Base-by-base conservation (phyloP, 176 grass and related monocot genomes). In the Chloris gayana region DNA sequence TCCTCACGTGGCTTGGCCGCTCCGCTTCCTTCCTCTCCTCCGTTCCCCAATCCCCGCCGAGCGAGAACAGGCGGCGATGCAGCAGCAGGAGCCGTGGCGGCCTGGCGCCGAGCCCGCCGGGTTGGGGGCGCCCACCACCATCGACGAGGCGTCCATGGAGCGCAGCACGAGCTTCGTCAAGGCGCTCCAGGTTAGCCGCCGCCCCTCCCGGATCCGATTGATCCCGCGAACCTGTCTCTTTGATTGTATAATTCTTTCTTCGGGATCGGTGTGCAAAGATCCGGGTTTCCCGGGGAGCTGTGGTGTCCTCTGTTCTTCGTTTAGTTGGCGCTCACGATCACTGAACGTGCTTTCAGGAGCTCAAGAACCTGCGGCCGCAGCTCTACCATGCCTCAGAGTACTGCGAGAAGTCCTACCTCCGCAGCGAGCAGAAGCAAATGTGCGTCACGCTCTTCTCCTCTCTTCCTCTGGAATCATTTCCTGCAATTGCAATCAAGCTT, bases 111-210 rank as follows among this genome's bases (percentile, higher is more conserved):
- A 72, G 21, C 29, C 56, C 66, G 75, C 54, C 71, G 42, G 74
- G 73, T 3, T 5, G 12, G 57, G 25, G 6, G 45, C 66, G 7
- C 57, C 86, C 72, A 80, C 83, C 86, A 94, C 97, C 64, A 85
- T 96, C 79, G 93, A 99, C 57, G 97, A 99, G 91, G 91, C 81
- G 57, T 96, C 93, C 85, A 93, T 96, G 97, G 97, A 99, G 88
- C 80, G 87, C 35, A 99, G 97, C 93, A 99, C 91, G 81, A 93
- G 88, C 91, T 99, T 99, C 87, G 88, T 96, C 82, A 99, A 88
- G 86, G 90, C 97, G 50, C 88, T 99, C 31, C 97, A 96, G 97
- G 97, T 97, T 35, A 57, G 75, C 31, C 31, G 49, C 22, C 45
- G 32, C 60, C 74, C 11, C 33, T 46, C 32, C 14, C 70, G 67